phyloP scores from a whole-genome alignment of 1,284 basidiomycete genomes.

The Lentinula novae-zelandiae region DNA sequence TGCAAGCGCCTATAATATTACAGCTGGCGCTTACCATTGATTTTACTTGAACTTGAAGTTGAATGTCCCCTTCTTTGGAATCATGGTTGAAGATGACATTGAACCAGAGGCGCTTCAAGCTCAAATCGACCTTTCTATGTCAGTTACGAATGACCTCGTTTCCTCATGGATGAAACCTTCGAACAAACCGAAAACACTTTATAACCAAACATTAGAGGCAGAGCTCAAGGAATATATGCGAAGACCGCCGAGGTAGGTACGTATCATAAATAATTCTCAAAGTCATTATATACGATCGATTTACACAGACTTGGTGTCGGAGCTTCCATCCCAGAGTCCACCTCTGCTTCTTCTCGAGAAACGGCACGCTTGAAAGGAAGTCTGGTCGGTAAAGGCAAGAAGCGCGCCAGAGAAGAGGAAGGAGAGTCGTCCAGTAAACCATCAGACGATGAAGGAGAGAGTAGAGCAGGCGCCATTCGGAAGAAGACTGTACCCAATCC shows the following conservation, averaged over 20 bases:
- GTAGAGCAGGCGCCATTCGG: constrained; percentile 48
- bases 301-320: constrained; percentile 63
- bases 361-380: constrained; percentile 52
- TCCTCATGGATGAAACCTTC: constrained; percentile 68
- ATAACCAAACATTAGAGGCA: constrained; percentile 39
- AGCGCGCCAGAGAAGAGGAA: constrained; percentile 39
- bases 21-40: neutral
- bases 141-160: constrained; percentile 65
- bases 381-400: constrained; percentile 48
- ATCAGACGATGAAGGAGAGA: constrained; percentile 51
- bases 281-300: neutral
- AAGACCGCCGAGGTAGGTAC: constrained; percentile 58
- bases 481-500: constrained; percentile 58
- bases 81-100: constrained; percentile 39
- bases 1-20: too few relatives aligned
- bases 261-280: neutral
- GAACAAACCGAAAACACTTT: constrained; percentile 26
- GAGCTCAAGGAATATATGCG: constrained; percentile 64
- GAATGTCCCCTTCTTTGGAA: neutral
- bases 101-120: constrained; percentile 67
- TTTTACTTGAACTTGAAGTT: neutral
- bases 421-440: constrained; percentile 24
- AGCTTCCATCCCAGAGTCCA: constrained; percentile 47
- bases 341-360: constrained; percentile 37
- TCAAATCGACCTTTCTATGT: constrained; percentile 74